phyloP scores from a whole-genome alignment of 257 asterid genomes.

The Coffea eugenioides region DNA sequence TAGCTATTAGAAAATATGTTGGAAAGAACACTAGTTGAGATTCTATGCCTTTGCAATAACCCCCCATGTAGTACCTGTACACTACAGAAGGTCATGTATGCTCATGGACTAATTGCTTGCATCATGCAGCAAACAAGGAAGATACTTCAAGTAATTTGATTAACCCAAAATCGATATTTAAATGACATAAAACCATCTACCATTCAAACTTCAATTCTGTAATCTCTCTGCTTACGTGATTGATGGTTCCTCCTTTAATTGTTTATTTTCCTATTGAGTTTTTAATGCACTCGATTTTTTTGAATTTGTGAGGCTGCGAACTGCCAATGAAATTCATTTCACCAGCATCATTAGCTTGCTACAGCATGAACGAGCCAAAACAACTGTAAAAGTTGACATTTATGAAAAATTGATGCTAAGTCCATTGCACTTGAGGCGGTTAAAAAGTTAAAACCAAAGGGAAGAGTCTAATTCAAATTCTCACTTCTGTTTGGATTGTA shows the following conservation, averaged over 20 bases:
- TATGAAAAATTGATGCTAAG: neutral
- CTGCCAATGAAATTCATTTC: conserved; percentile 15
- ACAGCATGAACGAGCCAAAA: neutral
- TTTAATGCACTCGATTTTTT: neutral
- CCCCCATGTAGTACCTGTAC: too few species aligned
- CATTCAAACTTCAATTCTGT: neutral
- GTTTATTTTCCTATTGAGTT: neutral
- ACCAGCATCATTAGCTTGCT: neutral
- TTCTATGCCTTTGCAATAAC: neutral
- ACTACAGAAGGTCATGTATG: too few species aligned
- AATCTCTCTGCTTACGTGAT: conserved; percentile 13
- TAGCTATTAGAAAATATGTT: neutral
- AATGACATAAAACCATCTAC: too few species aligned
- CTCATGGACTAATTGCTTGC: neutral
- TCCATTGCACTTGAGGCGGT: neutral
- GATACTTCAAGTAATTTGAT: neutral
- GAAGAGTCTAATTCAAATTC: neutral
- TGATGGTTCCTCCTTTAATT: neutral
- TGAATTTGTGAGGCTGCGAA: conserved; percentile 3
- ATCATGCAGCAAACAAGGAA: too few species aligned
- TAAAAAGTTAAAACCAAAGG: too few species aligned
- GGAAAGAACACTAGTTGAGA: neutral
- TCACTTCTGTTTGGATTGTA: too few species aligned
- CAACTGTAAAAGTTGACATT: neutral
- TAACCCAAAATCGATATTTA: too few species aligned